Evolutionary conservation across 2,329 filamentous ascomycete species (phyloP).

Genomic region (Ceratocystis lukuohia): DNA sequence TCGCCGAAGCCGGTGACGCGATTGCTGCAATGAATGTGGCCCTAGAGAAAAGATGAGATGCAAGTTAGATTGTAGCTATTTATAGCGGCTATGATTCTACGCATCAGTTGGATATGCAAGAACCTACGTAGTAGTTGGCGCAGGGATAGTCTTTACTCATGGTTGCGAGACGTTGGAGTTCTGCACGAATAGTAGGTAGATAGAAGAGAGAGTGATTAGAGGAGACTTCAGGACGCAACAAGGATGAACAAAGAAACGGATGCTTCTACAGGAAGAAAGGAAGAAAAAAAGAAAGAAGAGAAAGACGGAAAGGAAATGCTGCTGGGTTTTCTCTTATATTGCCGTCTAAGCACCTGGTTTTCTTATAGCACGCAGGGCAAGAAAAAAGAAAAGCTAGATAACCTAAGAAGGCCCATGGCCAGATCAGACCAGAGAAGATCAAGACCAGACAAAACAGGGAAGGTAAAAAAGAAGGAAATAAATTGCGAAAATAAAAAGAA

Average conservation of each 20-base stretch:
- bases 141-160: constrained; percentile 25
- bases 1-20: constrained; percentile 25
- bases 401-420: neutral
- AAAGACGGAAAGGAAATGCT: too few relatives aligned
- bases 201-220: neutral
- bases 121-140: constrained; percentile 27
- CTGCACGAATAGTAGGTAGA: neutral
- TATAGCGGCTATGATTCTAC: neutral
- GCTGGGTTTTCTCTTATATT: neutral
- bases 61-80: neutral
- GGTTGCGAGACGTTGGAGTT: neutral
- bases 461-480: neutral
- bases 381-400: neutral
- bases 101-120: neutral
- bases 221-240: too few relatives aligned
- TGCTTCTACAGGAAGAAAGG: too few relatives aligned
- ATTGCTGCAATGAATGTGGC: constrained; percentile 26
- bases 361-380: neutral
- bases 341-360: neutral
- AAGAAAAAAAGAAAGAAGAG: neutral
- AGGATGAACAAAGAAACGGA: neutral
- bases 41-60: constrained; percentile 19
- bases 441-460: neutral
- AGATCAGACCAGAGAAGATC: neutral
- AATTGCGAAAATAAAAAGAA: neutral